Evolutionary conservation across 1,284 basidiomycete genomes (phyloP).

Genomic region (Ceraceosorus guamensis): DNA sequence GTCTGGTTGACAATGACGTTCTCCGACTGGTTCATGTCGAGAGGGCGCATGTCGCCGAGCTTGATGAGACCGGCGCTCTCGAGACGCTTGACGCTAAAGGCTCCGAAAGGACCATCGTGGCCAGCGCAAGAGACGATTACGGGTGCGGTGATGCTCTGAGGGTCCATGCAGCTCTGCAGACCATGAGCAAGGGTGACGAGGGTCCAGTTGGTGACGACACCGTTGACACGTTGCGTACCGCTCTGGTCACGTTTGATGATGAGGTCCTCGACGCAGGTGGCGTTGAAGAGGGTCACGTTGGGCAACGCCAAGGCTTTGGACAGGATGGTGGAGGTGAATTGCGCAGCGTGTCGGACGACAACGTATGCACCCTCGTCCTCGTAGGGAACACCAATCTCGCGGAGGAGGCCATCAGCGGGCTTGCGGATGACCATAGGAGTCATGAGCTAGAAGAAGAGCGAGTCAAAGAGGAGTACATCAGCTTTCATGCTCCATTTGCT

Average conservation of each 20-base stretch:
- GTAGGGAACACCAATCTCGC: constrained; percentile 66
- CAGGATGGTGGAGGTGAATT: constrained; percentile 64
- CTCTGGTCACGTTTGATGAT: constrained; percentile 40
- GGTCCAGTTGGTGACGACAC: constrained; percentile 79
- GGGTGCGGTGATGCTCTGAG: constrained; percentile 67
- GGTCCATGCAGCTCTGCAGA: constrained; percentile 71
- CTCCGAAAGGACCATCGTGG: constrained; percentile 77
- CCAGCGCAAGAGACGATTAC: constrained; percentile 57
- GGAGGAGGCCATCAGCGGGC: constrained; percentile 66
- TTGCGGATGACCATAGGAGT: constrained; percentile 77
- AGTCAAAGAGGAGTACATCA: constrained; percentile 51
- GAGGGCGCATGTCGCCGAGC: constrained; percentile 67
- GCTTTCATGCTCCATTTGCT: neutral
- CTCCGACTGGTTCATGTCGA: constrained; percentile 42
- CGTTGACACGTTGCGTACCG: constrained; percentile 62
- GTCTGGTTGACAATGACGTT: constrained; percentile 55
- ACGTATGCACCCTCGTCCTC: constrained; percentile 68
- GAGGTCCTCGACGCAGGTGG: constrained; percentile 45
- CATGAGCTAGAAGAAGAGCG: constrained; percentile 77
- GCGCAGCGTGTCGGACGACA: constrained; percentile 35
- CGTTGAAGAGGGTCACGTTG: constrained; percentile 59
- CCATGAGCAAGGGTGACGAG: constrained; percentile 68
- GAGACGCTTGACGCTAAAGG: constrained; percentile 73
- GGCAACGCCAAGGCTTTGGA: constrained; percentile 62
- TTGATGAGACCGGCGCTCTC: constrained; percentile 68